phyloP scores from a whole-genome alignment of 805 yeast genomes.

The Wickerhamomyces chambardii region DNA sequence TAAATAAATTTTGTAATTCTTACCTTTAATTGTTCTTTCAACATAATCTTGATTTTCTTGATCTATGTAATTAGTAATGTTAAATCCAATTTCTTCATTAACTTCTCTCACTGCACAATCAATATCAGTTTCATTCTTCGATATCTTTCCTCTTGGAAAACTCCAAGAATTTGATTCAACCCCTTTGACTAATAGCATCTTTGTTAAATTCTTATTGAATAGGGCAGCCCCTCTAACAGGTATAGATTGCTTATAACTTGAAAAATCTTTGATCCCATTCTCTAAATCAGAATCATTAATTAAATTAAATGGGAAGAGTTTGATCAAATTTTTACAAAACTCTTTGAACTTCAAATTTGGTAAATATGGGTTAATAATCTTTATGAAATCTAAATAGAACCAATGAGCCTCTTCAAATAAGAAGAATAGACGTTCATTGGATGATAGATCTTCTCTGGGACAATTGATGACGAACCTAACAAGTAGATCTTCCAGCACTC shows the following conservation, averaged over 20 bases:
- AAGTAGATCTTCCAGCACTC: constrained; percentile 74
- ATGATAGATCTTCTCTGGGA: constrained; percentile 83
- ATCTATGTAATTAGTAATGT: constrained; percentile 57
- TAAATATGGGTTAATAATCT: constrained; percentile 61
- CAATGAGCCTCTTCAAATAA: constrained; percentile 98
- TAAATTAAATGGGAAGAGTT: constrained; percentile 71
- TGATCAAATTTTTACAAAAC: constrained; percentile 61
- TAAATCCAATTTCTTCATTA: constrained; percentile 89
- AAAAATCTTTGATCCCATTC: constrained; percentile 70
- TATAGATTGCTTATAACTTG: constrained; percentile 77
- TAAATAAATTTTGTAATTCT: constrained; percentile 77
- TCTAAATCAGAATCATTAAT: constrained; percentile 78
- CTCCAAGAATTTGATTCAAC: constrained; percentile 83
- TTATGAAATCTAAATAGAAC: constrained; percentile 85
- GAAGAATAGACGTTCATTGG: constrained; percentile 75
- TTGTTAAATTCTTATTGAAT: constrained; percentile 60
- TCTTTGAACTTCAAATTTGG: constrained; percentile 73
- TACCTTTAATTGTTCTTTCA: constrained; percentile 76
- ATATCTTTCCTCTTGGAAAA: constrained; percentile 94
- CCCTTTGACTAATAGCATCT: constrained; percentile 76
- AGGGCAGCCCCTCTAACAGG: constrained; percentile 97
- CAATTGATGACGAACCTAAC: constrained; percentile 89
- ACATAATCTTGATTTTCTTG: constrained; percentile 51
- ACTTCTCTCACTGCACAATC: constrained; percentile 91
- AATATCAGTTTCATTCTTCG: constrained; percentile 83